Evolutionary conservation across 768 basidiomycete genomes (phyloP).

Genomic region (Dioszegia crocea): DNA sequence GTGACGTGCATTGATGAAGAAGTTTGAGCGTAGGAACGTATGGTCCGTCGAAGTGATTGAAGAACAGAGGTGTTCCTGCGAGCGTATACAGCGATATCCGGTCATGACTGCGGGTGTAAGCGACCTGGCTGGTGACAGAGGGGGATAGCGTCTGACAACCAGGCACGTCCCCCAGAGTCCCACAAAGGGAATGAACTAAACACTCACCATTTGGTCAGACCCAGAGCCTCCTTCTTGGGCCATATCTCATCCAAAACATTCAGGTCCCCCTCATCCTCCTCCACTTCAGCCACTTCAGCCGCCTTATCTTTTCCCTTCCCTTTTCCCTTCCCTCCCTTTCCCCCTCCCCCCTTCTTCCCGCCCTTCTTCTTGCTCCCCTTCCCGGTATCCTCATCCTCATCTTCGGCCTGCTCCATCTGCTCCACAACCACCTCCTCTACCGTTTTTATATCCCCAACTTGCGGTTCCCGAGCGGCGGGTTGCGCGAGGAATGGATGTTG

Average conservation of each 20-base stretch:
- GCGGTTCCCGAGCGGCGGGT: slow-evolving; percentile 51
- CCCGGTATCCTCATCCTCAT: slow-evolving; percentile 22
- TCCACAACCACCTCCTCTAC: not conserved
- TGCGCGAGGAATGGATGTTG: slow-evolving; percentile 59
- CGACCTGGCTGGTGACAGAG: not conserved
- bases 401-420: slow-evolving; percentile 4
- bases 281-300: slow-evolving; percentile 18
- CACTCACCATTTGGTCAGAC: slow-evolving; percentile 85
- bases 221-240: slow-evolving; percentile 96
- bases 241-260: slow-evolving; percentile 68
- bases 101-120: slow-evolving; percentile 67
- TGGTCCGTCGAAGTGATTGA: slow-evolving; percentile 95
- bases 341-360: slow-evolving; percentile 15
- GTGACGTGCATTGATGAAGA: slow-evolving; percentile 77
- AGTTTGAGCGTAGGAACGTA: slow-evolving; percentile 82
- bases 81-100: slow-evolving; percentile 90
- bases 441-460: slow-evolving; percentile 6
- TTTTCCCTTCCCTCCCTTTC: slow-evolving; percentile 17
- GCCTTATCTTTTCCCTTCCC: slow-evolving; percentile 13
- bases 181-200: slow-evolving; percentile 51
- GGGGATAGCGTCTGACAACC: too few species aligned
- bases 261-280: slow-evolving; percentile 28
- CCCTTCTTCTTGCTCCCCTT: slow-evolving; percentile 21
- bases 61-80: slow-evolving; percentile 79
- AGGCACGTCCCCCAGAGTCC: too few species aligned